A percentile compares a stretch with the other conserved stretches of the same genome.
These are phyloP conservation scores for Aspergillus puulaauensis DNA, from an alignment of 2,329 filamentous ascomycete species.

Conservation along the genomic window DNA sequence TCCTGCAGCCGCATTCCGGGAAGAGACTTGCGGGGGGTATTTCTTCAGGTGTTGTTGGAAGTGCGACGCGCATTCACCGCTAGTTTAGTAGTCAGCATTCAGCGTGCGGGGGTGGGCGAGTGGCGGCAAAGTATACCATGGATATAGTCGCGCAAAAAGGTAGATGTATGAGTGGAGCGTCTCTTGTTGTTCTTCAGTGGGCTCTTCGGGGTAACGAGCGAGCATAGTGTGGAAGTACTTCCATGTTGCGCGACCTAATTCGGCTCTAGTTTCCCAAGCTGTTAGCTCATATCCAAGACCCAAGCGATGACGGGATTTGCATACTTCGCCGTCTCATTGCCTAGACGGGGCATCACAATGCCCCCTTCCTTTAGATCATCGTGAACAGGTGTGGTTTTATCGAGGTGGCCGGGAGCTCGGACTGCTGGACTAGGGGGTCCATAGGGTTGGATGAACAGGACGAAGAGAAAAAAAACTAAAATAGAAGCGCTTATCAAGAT, in stretches of 20 bases:
- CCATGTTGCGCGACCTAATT: slow-evolving; percentile 65
- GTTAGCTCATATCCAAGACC: background rate
- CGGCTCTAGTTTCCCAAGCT: slow-evolving; percentile 46
- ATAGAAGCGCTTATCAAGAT: slow-evolving; percentile 34
- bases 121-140: slow-evolving; percentile 49
- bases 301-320: background rate
- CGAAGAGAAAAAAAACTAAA: slow-evolving; percentile 35
- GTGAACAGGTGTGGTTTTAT: slow-evolving; percentile 28
- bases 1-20: slow-evolving; percentile 60
- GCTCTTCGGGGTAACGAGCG: slow-evolving; percentile 64
- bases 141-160: slow-evolving; percentile 64
- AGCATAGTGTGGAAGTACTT: slow-evolving; percentile 67
- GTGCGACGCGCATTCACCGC: slow-evolving; percentile 65
- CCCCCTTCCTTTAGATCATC: slow-evolving; percentile 43
- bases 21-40: slow-evolving; percentile 64
- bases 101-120: background rate
- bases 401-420: slow-evolving; percentile 42
- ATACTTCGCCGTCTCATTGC: slow-evolving; percentile 51
- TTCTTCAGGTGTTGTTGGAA: slow-evolving; percentile 61
- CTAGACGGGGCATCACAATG: slow-evolving; percentile 48
- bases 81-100: slow-evolving; percentile 26
- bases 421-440: slow-evolving; percentile 38
- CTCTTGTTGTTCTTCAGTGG: slow-evolving; percentile 59
- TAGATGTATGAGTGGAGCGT: slow-evolving; percentile 62
- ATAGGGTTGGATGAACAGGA: slow-evolving; percentile 39